Percentiles rank a stretch among this genome's conserved stretches.
Conservation (phyloP, 2,329 filamentous ascomycete genomes). For the Septoria linicola region DNA sequence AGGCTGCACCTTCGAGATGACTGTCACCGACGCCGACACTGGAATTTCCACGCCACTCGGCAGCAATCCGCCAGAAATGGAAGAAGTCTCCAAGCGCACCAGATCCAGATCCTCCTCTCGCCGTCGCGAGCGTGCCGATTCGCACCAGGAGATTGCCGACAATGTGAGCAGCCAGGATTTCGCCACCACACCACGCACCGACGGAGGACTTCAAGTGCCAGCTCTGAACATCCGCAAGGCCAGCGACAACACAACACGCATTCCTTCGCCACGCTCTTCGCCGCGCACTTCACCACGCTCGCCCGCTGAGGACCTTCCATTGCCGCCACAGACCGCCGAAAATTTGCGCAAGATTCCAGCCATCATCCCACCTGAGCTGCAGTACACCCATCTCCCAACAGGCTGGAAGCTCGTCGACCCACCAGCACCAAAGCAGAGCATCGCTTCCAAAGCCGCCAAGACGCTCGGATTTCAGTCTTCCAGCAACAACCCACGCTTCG, state of each 20-base stretch:
- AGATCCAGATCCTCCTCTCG: conserved; percentile 10
- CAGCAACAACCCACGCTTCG: conserved; percentile 1
- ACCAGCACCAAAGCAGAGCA: neutral
- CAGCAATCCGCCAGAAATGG: neutral
- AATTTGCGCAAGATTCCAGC: neutral
- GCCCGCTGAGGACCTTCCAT: neutral
- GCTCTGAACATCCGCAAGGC: conserved; percentile 7
- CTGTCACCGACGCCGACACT: conserved; percentile 2
- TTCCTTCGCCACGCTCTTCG: conserved; percentile 7
- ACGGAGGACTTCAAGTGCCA: conserved; percentile 8
- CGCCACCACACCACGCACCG: conserved; percentile 5
- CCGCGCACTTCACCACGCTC: conserved; percentile 4
- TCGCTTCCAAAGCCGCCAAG: neutral
- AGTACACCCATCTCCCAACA: neutral
- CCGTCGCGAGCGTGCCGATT: conserved; percentile 14
- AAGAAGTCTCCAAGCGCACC: conserved; percentile 1
- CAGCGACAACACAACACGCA: conserved; percentile 1
- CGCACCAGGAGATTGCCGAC: conserved; percentile 9
- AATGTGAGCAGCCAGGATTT: conserved; percentile 6
- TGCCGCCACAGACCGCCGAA: conserved; percentile 8
- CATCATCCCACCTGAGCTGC: neutral
- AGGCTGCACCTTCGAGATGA: conserved; percentile 11
- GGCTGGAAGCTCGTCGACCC: neutral
- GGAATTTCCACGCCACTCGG: neutral
- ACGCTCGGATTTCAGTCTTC: neutral